These are phyloP conservation scores for Paxillus ammoniavirescens DNA, from an alignment of 768 basidiomycete genomes.

Conservation along the genomic window DNA sequence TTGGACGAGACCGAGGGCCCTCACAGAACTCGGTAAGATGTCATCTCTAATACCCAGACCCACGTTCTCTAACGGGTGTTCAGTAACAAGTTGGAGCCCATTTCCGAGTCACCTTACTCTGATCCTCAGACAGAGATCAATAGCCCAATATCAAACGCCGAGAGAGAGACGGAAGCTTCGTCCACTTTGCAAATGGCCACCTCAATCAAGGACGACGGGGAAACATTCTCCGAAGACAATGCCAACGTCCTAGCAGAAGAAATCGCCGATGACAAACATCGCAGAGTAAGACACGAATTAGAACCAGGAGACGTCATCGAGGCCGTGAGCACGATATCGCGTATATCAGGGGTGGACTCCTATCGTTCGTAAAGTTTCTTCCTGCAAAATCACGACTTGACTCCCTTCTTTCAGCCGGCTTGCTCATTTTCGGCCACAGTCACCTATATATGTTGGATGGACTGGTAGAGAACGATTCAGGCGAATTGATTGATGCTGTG, in stretches of 20 bases:
- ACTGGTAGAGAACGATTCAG: constrained; percentile 80
- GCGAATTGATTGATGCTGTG: constrained; percentile 84
- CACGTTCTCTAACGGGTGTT: constrained; percentile 2
- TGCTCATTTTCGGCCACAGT: constrained; percentile 81
- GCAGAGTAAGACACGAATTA: constrained; percentile 81
- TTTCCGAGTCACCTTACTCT: constrained; percentile 42
- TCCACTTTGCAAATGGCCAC: constrained; percentile 38
- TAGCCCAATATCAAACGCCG: constrained; percentile 40
- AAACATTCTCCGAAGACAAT: constrained; percentile 13
- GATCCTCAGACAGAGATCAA: constrained; percentile 19
- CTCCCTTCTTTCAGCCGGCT: constrained; percentile 54
- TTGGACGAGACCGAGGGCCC: constrained; percentile 94
- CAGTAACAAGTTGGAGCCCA: constrained; percentile 78
- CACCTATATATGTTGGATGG: constrained; percentile 92
- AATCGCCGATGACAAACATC: constrained; percentile 83
- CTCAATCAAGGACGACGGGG: constrained; percentile 15
- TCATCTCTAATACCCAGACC: neutral
- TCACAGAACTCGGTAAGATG: constrained; percentile 69
- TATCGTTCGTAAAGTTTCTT: constrained; percentile 58
- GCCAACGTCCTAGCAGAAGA: constrained; percentile 64
- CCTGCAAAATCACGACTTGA: neutral
- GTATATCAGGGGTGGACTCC: constrained; percentile 88
- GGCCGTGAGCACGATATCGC: constrained; percentile 80
- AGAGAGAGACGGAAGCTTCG: constrained; percentile 41
- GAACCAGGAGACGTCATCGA: constrained; percentile 91